phyloP scores from a whole-genome alignment of 768 basidiomycete genomes.

The Gloeostereum incarnatum region DNA sequence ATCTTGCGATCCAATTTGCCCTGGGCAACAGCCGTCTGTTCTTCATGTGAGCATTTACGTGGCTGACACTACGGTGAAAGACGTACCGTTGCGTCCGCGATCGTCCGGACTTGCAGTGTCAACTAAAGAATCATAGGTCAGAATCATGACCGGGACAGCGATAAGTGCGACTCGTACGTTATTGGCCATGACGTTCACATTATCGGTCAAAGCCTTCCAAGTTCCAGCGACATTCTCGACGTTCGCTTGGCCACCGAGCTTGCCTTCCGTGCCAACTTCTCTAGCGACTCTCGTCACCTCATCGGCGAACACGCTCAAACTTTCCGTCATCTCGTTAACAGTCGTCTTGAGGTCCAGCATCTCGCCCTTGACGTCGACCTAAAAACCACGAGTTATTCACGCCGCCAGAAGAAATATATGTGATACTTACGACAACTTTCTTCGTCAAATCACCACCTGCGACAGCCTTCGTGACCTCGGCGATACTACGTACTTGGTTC shows the following conservation, averaged over 20 bases:
- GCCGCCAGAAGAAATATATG: no score
- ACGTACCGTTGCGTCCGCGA: conserved; percentile 84
- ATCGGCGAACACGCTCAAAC: conserved; percentile 76
- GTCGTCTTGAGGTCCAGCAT: conserved; percentile 87
- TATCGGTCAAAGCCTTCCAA: conserved; percentile 95
- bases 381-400: no score
- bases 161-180: conserved; percentile 45
- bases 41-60: no score
- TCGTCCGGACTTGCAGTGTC: conserved; percentile 89
- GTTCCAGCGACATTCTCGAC: conserved; percentile 94
- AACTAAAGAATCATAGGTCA: conserved; percentile 34
- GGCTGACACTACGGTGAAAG: conserved; percentile 1
- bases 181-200: conserved; percentile 92
- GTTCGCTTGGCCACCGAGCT: conserved; percentile 87
- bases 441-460: conserved; percentile 89
- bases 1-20: conserved; percentile 95
- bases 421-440: conserved; percentile 90
- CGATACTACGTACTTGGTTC: conserved; percentile 78
- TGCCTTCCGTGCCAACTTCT: conserved; percentile 96
- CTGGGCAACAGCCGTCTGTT: conserved; percentile 88
- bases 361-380: conserved; percentile 89
- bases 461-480: conserved; percentile 90
- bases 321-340: conserved; percentile 93
- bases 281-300: conserved; percentile 83
- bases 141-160: background rate